Base-by-base conservation (phyloP, 495 filamentous ascomycete genomes). In the Neurospora sp. region DNA sequence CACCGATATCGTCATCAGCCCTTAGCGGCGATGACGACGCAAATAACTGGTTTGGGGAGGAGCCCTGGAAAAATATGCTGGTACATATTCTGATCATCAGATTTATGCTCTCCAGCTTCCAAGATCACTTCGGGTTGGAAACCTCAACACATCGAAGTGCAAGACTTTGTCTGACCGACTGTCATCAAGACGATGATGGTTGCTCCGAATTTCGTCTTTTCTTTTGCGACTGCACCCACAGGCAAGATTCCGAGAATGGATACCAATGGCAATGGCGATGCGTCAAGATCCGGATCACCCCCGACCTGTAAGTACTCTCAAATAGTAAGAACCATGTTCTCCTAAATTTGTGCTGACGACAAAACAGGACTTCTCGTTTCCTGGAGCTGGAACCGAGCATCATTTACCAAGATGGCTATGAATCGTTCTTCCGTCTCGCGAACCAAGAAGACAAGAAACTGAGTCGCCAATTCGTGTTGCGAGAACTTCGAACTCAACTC, bases 211-310 rank as follows among this genome's bases (percentile, higher is more conserved):
- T 60, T 4, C 0, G 2, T 12, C 10, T 60, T 27, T 6, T 16
- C 12, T 62, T 35, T 35, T 1, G 54, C 18, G 27, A 18, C 54
- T 31, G 23, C 12, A 23, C 0, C 23, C 3, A 23, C 11, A 60
- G 11, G 5, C 4, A 60, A 31, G 49, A 23, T 23, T 20, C n/a
- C 44, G 1, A 20, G 44, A 11, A 49, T 31, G 54, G 12, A 31
- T 9, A 35, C 7, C 14, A 16, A 18, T 62, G 54, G 54, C 2
- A 35, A 9, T 62, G 54, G 54, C 27, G 54, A 18, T 3, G 1
- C 4, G 2, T 62, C 9, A 6, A 14, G 5, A 18, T 62, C 2
- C 0, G 0, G n/a, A n/a, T n/a, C n/a, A 9, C 2, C 7, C 14
- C 23, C 14, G 27, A 18, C 23, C 2, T 18, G 27, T 62, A 62